These are phyloP conservation scores for Penicillium brevicompactum DNA, from an alignment of 2,329 filamentous ascomycete genomes.

Conservation along the genomic window DNA sequence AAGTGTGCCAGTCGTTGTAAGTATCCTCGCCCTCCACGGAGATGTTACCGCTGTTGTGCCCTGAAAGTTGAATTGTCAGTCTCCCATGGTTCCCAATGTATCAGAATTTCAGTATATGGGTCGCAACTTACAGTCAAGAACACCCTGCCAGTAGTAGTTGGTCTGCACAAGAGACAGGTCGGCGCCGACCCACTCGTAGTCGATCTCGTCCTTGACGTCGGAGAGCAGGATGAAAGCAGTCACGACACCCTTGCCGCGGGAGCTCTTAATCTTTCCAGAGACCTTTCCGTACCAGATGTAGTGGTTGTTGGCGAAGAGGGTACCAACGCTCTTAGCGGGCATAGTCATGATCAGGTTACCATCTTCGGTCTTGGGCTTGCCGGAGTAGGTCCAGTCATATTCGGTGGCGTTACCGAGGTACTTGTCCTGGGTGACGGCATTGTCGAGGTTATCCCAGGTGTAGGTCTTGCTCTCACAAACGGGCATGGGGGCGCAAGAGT, in stretches of 20 bases:
- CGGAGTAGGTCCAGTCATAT: constrained; percentile 87
- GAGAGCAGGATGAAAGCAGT: constrained; percentile 95
- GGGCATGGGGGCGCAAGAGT: constrained; percentile 83
- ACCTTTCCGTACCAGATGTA: constrained; percentile 99
- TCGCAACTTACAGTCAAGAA: constrained; percentile 76
- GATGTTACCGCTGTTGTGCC: constrained; percentile 63
- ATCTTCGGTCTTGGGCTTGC: constrained; percentile 64
- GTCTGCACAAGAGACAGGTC: constrained; percentile 80
- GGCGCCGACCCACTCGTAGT: constrained; percentile 89
- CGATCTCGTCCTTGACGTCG: constrained; percentile 97
- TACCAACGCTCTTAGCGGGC: constrained; percentile 81
- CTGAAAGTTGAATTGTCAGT: constrained; percentile 5
- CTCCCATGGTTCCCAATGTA: background rate
- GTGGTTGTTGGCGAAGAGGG: constrained; percentile 77
- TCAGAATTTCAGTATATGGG: too few species aligned
- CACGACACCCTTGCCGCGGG: constrained; percentile 84
- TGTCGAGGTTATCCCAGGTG: constrained; percentile 71
- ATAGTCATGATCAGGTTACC: constrained; percentile 82
- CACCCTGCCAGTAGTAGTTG: constrained; percentile 96
- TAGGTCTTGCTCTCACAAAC: constrained; percentile 76
- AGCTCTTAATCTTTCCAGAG: constrained; percentile 80
- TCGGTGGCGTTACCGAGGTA: constrained; percentile 83
- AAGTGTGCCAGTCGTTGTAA: constrained; percentile 78
- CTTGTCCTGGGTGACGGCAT: constrained; percentile 70
- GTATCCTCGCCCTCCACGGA: constrained; percentile 62